A percentile compares a stretch with the other conserved stretches of the same genome.
Conservation (phyloP, 129 eudicot species). For the Ambrosia trifida region DNA sequence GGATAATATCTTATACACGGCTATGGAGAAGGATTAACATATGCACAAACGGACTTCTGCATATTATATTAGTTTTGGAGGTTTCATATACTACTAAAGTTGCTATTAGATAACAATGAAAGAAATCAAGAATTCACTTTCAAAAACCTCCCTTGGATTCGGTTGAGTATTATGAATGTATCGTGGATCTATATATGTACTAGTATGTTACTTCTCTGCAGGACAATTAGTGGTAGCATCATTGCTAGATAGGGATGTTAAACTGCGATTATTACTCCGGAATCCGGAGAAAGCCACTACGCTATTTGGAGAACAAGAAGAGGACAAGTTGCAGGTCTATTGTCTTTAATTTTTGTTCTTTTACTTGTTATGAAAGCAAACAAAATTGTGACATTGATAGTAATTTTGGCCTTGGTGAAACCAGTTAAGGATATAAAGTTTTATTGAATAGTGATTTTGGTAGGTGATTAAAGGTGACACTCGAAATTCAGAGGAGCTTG, state of each 20-base stretch:
- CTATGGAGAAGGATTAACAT: background rate
- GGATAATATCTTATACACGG: background rate
- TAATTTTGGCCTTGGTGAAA: constrained; percentile 3
- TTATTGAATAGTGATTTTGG: constrained; percentile 43
- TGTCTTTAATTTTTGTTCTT: constrained; percentile 7
- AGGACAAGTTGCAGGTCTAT: constrained; percentile 71
- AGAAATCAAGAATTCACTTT: background rate
- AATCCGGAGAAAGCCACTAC: constrained; percentile 79
- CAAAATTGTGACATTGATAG: background rate
- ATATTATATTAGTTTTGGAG: background rate
- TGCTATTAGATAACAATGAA: background rate
- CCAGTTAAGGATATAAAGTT: constrained; percentile 25
- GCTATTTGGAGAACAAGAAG: constrained; percentile 85
- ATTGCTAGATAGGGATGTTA: constrained; percentile 64
- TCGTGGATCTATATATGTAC: background rate
- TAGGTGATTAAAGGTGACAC: constrained; percentile 90
- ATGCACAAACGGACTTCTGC: background rate
- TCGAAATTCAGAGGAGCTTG: constrained; percentile 70
- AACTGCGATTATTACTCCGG: constrained; percentile 69
- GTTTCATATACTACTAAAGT: background rate
- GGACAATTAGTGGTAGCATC: constrained; percentile 93
- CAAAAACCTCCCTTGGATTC: background rate
- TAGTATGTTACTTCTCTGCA: constrained; percentile 29
- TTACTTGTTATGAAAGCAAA: background rate
- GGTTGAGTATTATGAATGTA: constrained; percentile 11